These are phyloP conservation scores for Firmiana major DNA, from an alignment of 345 rosid genomes.

Conservation along the genomic window DNA sequence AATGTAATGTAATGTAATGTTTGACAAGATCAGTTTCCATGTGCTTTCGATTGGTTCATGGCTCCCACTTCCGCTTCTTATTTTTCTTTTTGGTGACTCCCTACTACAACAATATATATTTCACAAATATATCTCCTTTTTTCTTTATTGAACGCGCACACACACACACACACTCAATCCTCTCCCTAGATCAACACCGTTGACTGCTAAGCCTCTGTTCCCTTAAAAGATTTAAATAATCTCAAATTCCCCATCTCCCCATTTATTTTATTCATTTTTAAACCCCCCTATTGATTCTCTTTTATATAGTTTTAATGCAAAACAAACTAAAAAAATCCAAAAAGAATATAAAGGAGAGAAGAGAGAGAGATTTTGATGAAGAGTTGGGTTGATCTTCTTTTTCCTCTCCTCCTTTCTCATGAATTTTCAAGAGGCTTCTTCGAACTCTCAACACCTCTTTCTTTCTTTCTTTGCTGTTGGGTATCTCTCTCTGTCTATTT, in stretches of 20 bases:
- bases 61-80: conserved; percentile 11
- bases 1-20: conserved; percentile 2
- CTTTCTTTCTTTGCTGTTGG: conserved; percentile 12
- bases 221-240: conserved; percentile 19
- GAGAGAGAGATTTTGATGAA: neutral
- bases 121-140: conserved; percentile 18
- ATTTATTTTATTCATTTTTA: conserved; percentile 6
- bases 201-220: conserved; percentile 29
- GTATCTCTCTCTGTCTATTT: neutral
- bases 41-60: conserved; percentile 35
- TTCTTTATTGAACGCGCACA: conserved; percentile 34
- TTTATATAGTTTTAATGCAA: neutral
- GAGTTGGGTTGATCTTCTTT: neutral
- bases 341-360: too few species aligned
- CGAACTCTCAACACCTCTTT: conserved; percentile 18
- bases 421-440: conserved; percentile 22
- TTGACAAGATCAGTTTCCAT: conserved; percentile 34
- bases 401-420: conserved; percentile 36
- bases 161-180: conserved; percentile 27
- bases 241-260: conserved; percentile 23
- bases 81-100: too few species aligned
- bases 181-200: conserved; percentile 31
- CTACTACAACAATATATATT: neutral
- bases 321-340: neutral
- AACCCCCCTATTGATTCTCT: neutral